Conservation (phyloP, 1,284 basidiomycete species). For the Cystobasidium pallidum region DNA sequence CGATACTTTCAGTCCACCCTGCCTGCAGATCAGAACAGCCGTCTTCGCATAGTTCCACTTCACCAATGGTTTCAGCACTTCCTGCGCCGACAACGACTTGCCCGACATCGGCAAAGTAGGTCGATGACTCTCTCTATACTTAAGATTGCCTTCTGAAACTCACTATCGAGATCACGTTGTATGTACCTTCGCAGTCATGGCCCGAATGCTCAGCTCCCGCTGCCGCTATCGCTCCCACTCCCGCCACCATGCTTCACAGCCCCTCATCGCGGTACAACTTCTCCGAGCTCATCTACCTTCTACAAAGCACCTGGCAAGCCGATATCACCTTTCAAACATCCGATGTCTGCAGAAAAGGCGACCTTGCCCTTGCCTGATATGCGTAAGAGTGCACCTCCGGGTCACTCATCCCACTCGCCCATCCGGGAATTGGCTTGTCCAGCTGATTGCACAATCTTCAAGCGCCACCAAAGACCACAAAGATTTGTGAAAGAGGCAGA, state of each 20-base stretch:
- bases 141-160: too few relatives aligned
- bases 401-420: background rate
- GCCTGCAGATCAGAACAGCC: background rate
- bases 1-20: background rate
- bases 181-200: background rate
- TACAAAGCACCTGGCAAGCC: background rate
- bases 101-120: background rate
- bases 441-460: background rate
- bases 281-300: background rate
- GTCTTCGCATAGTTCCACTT: background rate
- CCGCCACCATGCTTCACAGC: background rate
- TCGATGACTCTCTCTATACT: background rate
- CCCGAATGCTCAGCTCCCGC: background rate
- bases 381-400: background rate
- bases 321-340: background rate
- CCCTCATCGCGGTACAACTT: background rate
- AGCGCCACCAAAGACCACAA: background rate
- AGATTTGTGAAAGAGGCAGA: constrained; percentile 5
- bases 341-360: background rate
- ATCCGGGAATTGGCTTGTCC: background rate
- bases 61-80: background rate
- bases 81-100: background rate
- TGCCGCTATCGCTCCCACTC: background rate
- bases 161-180: too few relatives aligned
- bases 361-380: background rate